Evolutionary conservation across 192 early-diverging fungal genomes (phyloP).

Genomic region (Gamsiella multidivaricata): DNA sequence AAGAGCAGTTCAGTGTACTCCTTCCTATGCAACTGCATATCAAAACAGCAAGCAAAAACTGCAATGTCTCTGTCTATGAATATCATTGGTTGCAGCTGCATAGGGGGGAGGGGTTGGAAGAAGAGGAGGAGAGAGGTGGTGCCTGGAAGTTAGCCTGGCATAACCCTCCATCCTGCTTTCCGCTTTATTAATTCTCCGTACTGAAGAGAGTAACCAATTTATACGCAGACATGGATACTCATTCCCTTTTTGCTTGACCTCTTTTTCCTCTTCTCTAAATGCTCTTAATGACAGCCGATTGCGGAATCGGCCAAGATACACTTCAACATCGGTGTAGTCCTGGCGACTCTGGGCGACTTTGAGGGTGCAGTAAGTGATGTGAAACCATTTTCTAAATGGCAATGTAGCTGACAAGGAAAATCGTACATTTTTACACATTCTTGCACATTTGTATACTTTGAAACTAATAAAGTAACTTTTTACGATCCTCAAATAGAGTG

Average conservation of each 20-base stretch:
- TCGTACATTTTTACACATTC: not conserved
- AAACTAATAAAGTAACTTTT: not conserved
- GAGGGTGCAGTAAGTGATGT: constrained; percentile 82
- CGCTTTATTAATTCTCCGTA: not conserved
- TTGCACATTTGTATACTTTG: not conserved
- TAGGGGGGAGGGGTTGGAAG: too few species aligned
- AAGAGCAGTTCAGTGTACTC: too few species aligned
- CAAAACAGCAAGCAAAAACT: not conserved
- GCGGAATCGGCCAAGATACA: constrained; percentile 95
- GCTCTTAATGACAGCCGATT: constrained; percentile 64
- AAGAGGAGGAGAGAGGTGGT: too few species aligned
- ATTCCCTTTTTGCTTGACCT: constrained; percentile 6
- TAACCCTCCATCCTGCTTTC: not conserved
- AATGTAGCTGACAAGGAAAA: not conserved
- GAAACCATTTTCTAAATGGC: too few species aligned
- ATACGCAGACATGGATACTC: constrained; percentile 11
- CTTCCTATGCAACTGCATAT: not conserved
- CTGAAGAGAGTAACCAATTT: not conserved
- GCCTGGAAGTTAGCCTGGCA: too few species aligned
- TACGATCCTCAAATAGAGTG: constrained; percentile 63
- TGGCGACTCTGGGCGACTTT: constrained; percentile 78
- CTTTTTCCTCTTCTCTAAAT: not conserved
- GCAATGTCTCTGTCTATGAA: too few species aligned
- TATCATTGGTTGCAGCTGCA: too few species aligned
- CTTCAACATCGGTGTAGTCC: constrained; percentile 94